Base-by-base conservation (phyloP, 164 flowering plant genomes). In the Magnolia officinalis region DNA sequence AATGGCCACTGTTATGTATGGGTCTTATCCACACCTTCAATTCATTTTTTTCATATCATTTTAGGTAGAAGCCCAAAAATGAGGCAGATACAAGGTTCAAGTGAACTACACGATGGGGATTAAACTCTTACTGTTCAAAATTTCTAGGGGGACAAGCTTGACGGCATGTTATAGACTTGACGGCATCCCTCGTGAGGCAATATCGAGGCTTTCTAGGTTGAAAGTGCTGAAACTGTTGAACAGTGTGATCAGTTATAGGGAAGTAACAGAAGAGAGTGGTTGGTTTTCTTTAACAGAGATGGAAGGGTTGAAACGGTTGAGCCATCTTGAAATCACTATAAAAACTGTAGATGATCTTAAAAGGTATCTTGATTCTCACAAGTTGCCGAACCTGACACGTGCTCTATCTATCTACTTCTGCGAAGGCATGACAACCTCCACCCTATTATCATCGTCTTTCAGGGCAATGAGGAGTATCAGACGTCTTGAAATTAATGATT, bases 261-360 rank as follows among this genome's bases (percentile, higher is more conserved):
- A 64, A 72, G 72, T 26, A 52, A 74, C 24, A 24, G 20, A n/a
- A n/a, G 8, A 4, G 51, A n/a, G 37, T 31, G 1, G 37, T 3
- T 31, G 37, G 37, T 31, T 31, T 31, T 31, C 37, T 31, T 31
- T 77, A 6, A 13, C 19, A 19, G 77, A 77, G 8, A 14, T 77
- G 50, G 69, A 75, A 50, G 1, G 26, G 21, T 72, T 81, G 75
- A 52, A 49, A 52, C 29, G 49, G 45, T 26, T 81, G 63, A 49
- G 50, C 6, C 50, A n/a, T 75, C 75, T 7, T 72, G 79, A 31
- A 6, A 69, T 78, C 51, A 67, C 74, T 6, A 23, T 78, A 59
- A 68, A 49, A 6, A 23, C 9, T 0, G 9, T 8, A 20, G 8
- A 14, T 45, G 74, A 21, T 26, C 51, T 80, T 18, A 29, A 70